Conservation (phyloP, 2,329 filamentous ascomycete genomes). For the Pseudocercospora fuligena region DNA sequence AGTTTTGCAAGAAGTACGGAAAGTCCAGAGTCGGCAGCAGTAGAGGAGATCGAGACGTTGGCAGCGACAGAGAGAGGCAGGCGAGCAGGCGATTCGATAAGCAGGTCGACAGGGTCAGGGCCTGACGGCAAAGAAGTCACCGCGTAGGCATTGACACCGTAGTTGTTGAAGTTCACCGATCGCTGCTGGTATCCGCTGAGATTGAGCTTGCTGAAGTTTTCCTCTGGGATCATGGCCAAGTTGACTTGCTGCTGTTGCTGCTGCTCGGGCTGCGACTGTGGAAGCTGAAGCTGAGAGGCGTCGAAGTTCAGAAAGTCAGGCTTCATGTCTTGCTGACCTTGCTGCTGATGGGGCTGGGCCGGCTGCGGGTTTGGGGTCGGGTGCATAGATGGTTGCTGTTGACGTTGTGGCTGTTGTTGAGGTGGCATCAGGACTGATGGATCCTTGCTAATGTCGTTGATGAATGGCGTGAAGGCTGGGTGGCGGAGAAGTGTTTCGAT, state of each 20-base stretch:
- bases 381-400: slow-evolving; percentile 30
- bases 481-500: slow-evolving; percentile 70
- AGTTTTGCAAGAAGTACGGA: slow-evolving; percentile 38
- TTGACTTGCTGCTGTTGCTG: slow-evolving; percentile 58
- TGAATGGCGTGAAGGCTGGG: slow-evolving; percentile 54
- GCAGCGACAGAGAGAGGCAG: slow-evolving; percentile 20
- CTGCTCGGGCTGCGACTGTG: slow-evolving; percentile 32
- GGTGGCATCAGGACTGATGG: slow-evolving; percentile 40
- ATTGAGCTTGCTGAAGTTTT: slow-evolving; percentile 75
- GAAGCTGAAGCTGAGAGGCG: slow-evolving; percentile 44
- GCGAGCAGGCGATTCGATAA: slow-evolving; percentile 29
- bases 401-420: slow-evolving; percentile 38
- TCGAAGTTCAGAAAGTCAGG: slow-evolving; percentile 44
- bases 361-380: slow-evolving; percentile 25
- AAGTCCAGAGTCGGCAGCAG: slow-evolving; percentile 27
- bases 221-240: slow-evolving; percentile 84
- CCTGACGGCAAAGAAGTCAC: slow-evolving; percentile 35
- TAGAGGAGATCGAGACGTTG: slow-evolving; percentile 11
- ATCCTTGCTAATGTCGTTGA: slow-evolving; percentile 49
- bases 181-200: slow-evolving; percentile 59
- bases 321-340: slow-evolving; percentile 39
- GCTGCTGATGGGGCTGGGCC: slow-evolving; percentile 38
- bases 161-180: slow-evolving; percentile 52
- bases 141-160: slow-evolving; percentile 41
- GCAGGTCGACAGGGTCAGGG: slow-evolving; percentile 34